Evolutionary conservation across 345 rosid genomes (phyloP), one percentile per base, ranked within the genome.

Genomic region (Streptanthus diversifolius): DNA sequence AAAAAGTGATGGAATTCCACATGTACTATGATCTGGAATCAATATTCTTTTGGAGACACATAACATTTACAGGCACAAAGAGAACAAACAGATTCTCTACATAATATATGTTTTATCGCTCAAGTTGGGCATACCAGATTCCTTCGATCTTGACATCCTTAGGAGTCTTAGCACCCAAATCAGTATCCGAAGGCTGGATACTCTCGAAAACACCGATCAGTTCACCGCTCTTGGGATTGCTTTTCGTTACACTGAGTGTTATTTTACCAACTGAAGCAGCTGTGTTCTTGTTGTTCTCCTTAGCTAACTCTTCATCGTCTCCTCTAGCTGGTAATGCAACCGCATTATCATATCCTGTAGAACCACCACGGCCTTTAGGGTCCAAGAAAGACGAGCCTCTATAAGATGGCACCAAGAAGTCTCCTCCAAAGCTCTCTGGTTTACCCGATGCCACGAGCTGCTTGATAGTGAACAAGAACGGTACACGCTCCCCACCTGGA

Each of bases 351-450:
- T 92, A 92, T 13, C 96, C 92, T 1, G 87, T 84, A 1, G 96
- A 92, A 0, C 98, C 95, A 66, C 95, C 95, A 40, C 96, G 77
- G 5, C 98, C 98, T 84, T 92, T 90, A 1, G 96, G 98, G 84
- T 92, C 96, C 86, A 90, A 85, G 84, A 92, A 90, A 10, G 98
- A 88, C 0, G 95, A 80, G 5, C 95, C 96, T 9, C 90, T 85
- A 82, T 92, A 92, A 0, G 95, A 85, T 3, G 95, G 96, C 5
- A 92, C 95, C 0, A 88, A 79, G 68, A 83, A 92, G 24, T 86
- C 83, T 52, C 96, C 98, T 0, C 88, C 13, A 41, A 92, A 87
- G 82, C 70, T 82, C 4, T 92, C 89, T 0, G 95, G 93, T 69
- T 88, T 92, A 30, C 98, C 98, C 1, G 91, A 73, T 39, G 96